Evolutionary conservation across 768 basidiomycete species (phyloP).

Genomic region (Macrocybe gigantea): DNA sequence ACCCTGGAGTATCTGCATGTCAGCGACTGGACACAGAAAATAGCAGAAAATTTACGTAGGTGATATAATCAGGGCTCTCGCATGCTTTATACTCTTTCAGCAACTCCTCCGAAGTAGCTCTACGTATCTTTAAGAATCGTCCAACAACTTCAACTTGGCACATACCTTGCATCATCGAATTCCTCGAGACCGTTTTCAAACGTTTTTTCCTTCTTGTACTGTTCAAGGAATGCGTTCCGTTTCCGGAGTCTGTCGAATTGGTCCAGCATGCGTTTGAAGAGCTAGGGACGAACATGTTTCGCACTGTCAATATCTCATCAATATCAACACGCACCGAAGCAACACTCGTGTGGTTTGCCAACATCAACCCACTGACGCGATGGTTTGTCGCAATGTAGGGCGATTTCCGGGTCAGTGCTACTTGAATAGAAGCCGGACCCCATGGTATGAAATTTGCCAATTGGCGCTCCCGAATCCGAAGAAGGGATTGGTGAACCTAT

Average conservation of each 20-base stretch:
- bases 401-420: conserved; percentile 86
- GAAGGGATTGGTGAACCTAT: conserved; percentile 93
- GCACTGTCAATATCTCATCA: not conserved
- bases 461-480: conserved; percentile 94
- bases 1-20: conserved; percentile 12
- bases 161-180: conserved; percentile 94
- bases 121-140: conserved; percentile 18
- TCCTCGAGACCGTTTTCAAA: conserved; percentile 92
- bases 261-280: conserved; percentile 94
- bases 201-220: conserved; percentile 96
- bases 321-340: conserved; percentile 66
- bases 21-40: not conserved
- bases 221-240: conserved; percentile 92
- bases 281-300: conserved; percentile 31
- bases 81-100: conserved; percentile 95
- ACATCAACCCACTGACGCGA: conserved; percentile 96
- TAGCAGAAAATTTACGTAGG: conserved; percentile 53
- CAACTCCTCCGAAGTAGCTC: conserved; percentile 82
- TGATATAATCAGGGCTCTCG: conserved; percentile 92
- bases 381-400: conserved; percentile 87
- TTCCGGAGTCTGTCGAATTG: conserved; percentile 87
- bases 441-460: conserved; percentile 98
- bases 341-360: conserved; percentile 99
- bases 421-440: conserved; percentile 98
- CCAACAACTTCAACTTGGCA: not conserved